phyloP scores from a whole-genome alignment of 2,329 filamentous ascomycete genomes.

The Epichloe sibirici region DNA sequence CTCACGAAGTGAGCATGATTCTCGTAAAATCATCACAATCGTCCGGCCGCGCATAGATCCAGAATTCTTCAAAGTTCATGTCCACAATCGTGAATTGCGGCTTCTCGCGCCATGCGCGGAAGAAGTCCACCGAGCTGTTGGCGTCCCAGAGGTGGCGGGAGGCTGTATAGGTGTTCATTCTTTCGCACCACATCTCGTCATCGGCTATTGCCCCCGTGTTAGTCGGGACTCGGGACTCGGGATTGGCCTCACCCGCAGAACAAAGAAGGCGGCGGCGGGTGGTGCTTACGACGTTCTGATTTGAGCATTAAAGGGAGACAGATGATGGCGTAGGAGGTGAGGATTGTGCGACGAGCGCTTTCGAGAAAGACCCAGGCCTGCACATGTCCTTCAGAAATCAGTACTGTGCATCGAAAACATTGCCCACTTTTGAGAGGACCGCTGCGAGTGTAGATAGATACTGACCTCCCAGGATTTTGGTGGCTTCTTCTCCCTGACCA shows the following conservation, averaged over 20 bases:
- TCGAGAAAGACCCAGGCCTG: conserved; percentile 31
- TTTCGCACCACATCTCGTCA: conserved; percentile 6
- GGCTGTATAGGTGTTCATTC: conserved; percentile 20
- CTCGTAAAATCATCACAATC: conserved; percentile 29
- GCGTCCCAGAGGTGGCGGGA: conserved; percentile 33
- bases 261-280: background rate
- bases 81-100: conserved; percentile 24
- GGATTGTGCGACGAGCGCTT: conserved; percentile 26
- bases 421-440: background rate
- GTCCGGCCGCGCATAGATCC: conserved; percentile 22
- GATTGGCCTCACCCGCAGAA: background rate
- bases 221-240: background rate
- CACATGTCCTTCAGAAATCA: background rate
- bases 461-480: conserved; percentile 31
- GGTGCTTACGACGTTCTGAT: conserved; percentile 17
- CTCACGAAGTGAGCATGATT: conserved; percentile 26
- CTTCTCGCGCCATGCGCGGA: conserved; percentile 30
- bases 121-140: conserved; percentile 27
- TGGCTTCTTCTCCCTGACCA: conserved; percentile 16
- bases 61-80: conserved; percentile 24
- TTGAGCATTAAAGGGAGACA: conserved; percentile 24
- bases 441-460: background rate
- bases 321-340: conserved; percentile 21
- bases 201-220: conserved; percentile 1
- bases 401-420: background rate